Conservation (phyloP, 305 asterid species). For the Lippia alba region DNA sequence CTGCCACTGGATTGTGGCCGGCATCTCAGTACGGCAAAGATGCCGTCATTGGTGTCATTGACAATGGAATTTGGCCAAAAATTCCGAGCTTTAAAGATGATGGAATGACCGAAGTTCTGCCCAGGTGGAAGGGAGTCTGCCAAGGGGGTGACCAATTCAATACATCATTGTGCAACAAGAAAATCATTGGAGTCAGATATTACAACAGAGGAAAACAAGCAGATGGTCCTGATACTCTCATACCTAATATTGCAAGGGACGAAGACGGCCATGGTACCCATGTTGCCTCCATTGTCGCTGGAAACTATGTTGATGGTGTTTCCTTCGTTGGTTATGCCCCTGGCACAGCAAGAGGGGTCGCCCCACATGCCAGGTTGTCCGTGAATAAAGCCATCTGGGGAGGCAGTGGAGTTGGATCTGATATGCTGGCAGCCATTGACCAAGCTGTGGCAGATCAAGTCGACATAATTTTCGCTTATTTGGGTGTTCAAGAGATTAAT, state of each 20-base stretch:
- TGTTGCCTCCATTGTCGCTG: slow-evolving; percentile 45
- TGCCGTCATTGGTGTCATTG: slow-evolving; percentile 46
- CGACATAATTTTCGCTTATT: slow-evolving; percentile 33
- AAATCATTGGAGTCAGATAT: slow-evolving; percentile 45
- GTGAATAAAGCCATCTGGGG: slow-evolving; percentile 33
- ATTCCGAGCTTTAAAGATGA: slow-evolving; percentile 45
- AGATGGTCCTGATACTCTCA: background rate
- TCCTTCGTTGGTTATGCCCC: slow-evolving; percentile 43
- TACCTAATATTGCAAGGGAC: slow-evolving; percentile 33
- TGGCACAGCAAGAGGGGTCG: slow-evolving; percentile 44
- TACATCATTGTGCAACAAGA: slow-evolving; percentile 42
- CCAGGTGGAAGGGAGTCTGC: slow-evolving; percentile 44
- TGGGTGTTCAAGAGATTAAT: background rate
- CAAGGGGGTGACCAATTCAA: slow-evolving; percentile 36
- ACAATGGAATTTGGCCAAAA: slow-evolving; percentile 49
- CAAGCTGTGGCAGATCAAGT: slow-evolving; percentile 52
- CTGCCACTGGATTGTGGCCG: slow-evolving; percentile 48
- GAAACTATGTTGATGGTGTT: slow-evolving; percentile 35
- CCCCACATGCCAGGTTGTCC: slow-evolving; percentile 43
- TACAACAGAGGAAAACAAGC: slow-evolving; percentile 36
- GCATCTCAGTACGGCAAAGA: slow-evolving; percentile 44
- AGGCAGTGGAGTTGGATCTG: slow-evolving; percentile 2
- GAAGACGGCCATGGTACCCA: slow-evolving; percentile 42
- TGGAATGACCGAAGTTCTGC: slow-evolving; percentile 42
- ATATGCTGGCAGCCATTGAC: slow-evolving; percentile 37